Conservation (phyloP, 805 yeast species). For the Metschnikowia continentalis region DNA sequence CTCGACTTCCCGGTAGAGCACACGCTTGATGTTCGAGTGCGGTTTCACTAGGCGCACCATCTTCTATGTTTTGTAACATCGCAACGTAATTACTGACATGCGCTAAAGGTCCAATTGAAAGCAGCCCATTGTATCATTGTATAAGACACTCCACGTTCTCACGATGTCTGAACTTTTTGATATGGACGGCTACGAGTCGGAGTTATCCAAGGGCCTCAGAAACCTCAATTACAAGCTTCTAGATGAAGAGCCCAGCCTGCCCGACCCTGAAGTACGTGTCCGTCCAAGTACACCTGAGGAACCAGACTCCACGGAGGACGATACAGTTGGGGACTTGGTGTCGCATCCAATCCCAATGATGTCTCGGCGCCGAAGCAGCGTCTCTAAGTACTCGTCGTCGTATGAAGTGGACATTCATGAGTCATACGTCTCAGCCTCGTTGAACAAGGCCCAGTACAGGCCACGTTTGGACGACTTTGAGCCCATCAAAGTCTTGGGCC, state of each 20-base stretch:
- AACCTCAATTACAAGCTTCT: constrained; percentile 26
- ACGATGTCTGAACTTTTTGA: constrained; percentile 32
- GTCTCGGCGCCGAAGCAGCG: constrained; percentile 18
- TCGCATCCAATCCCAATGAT: constrained; percentile 13
- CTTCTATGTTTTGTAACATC: constrained; percentile 1
- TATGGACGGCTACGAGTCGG: constrained; percentile 33
- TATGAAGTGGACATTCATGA: constrained; percentile 33
- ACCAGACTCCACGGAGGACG: constrained; percentile 14
- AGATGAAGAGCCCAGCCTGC: constrained; percentile 12
- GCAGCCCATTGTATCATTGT: not conserved
- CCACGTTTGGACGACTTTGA: constrained; percentile 54
- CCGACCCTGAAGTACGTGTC: not conserved
- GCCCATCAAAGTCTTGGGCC: constrained; percentile 73
- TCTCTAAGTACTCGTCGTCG: constrained; percentile 21
- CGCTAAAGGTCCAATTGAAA: not conserved
- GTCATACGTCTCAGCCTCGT: constrained; percentile 27
- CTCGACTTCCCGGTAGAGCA: not conserved
- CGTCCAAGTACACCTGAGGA: not conserved
- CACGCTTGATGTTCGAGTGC: not conserved
- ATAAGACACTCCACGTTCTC: not conserved
- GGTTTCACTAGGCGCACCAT: constrained; percentile 1
- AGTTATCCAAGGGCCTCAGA: constrained; percentile 9
- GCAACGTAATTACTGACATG: not conserved
- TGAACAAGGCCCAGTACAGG: constrained; percentile 11
- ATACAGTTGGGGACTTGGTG: constrained; percentile 15